Evolutionary conservation across 306 rosid genomes (phyloP), one percentile per base, ranked within the genome.

Genomic region (Prunus fruticosa): DNA sequence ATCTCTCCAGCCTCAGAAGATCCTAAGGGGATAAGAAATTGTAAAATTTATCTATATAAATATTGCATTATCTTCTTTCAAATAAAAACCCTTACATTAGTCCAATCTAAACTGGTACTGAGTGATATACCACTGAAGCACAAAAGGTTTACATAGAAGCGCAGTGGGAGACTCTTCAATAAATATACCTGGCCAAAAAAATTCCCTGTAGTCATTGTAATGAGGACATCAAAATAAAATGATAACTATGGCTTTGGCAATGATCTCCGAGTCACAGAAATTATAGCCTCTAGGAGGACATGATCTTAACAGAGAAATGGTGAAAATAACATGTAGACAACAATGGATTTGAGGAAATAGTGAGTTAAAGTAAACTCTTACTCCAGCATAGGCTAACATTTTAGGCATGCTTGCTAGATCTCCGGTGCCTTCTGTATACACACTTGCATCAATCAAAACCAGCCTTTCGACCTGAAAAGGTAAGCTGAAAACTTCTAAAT

Each of bases 361-460:
- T 69, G 52, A 70, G 63, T 22, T 30, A 27, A 27, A 43, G 74
- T 41, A 67, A 76, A 81, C 77, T 77, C 89, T 85, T 80, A 90
- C 99, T 80, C 97, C 97, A 1, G 93, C 91, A 82, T 92, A 95
- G 19, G 97, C 97, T 67, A 77, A 75, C 28, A 75, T 45, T 86
- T 80, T 89, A 2, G 97, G 97, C 30, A 90, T 74, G 76, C 81
- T 86, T 65, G 97, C 92, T 49, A 89, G 84, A 73, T 83, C 86
- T 80, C 91, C 96, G 0, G 89, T 88, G 70, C 93, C 97, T 88
- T 95, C 88, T 62, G 93, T 82, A 83, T 92, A 92, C 79, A 90
- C 98, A 85, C 98, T 90, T 61, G 97, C 97, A 81, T 88, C 98
- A 70, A 95, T 85, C 89, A 95, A 86, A 84, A 92, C 87, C 66